A percentile compares a stretch with the other conserved stretches of the same genome.
phyloP scores from a whole-genome alignment of 2,329 filamentous ascomycete genomes.

The Lasiodiplodia theobromae region DNA sequence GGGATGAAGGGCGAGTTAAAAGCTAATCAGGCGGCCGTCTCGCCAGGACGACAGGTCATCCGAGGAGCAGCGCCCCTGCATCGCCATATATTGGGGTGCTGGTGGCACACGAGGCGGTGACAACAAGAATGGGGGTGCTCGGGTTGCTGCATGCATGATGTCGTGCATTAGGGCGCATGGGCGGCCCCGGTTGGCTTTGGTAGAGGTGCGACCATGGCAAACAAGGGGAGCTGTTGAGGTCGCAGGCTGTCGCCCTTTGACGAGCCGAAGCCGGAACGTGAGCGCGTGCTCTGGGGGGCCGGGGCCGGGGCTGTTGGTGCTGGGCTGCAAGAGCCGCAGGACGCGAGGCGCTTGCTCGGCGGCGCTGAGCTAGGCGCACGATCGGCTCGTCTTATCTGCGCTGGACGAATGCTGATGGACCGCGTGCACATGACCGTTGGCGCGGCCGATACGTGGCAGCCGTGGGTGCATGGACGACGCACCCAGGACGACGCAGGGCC shows the following conservation, averaged over 20 bases:
- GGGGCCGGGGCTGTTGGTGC: conserved; percentile 5
- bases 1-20: conserved; percentile 4
- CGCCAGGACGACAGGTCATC: conserved; percentile 17
- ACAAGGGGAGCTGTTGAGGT: conserved; percentile 5
- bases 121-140: conserved; percentile 8
- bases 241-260: conserved; percentile 4
- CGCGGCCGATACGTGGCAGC: conserved; percentile 23
- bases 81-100: conserved; percentile 19
- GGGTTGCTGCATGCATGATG: conserved; percentile 28
- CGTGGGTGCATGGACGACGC: conserved; percentile 12
- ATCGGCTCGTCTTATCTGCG: conserved; percentile 27
- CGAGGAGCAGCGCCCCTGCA: conserved; percentile 22
- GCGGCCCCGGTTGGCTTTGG: conserved; percentile 4
- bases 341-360: conserved; percentile 23
- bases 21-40: conserved; percentile 15
- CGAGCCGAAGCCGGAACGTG: conserved; percentile 11
- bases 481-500: conserved; percentile 1
- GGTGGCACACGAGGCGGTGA: conserved; percentile 23
- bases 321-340: conserved; percentile 28
- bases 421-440: conserved; percentile 17
- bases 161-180: conserved; percentile 29
- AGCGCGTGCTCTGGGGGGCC: conserved; percentile 18
- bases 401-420: conserved; percentile 12
- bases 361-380: conserved; percentile 22
- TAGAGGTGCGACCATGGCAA: conserved; percentile 15